phyloP scores from a whole-genome alignment of 179 eudicot genomes.

The Monotropa hypopitys region DNA sequence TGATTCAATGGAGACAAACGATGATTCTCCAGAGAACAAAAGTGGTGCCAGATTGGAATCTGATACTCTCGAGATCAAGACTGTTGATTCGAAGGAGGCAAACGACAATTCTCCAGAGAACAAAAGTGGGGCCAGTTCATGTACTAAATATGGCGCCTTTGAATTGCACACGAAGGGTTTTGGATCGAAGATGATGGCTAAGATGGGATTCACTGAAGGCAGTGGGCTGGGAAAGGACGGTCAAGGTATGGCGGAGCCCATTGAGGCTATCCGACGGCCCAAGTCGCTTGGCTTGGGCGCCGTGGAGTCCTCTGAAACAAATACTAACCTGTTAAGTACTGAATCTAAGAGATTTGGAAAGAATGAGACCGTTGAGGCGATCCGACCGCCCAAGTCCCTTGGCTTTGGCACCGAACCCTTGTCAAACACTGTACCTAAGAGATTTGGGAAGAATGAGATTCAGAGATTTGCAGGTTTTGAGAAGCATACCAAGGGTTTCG shows the following conservation, averaged over 20 bases:
- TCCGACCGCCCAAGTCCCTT: constrained; percentile 65
- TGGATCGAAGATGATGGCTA: constrained; percentile 96
- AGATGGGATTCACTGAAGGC: constrained; percentile 87
- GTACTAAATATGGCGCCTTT: constrained; percentile 49
- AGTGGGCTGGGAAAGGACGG: constrained; percentile 80
- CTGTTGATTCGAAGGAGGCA: constrained; percentile 14
- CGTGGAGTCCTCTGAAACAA: constrained; percentile 38
- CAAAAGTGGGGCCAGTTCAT: constrained; percentile 18
- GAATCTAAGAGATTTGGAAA: constrained; percentile 11
- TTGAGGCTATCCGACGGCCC: constrained; percentile 68
- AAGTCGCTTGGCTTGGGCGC: constrained; percentile 91
- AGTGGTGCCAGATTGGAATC: constrained; percentile 12
- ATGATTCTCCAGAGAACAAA: constrained; percentile 18
- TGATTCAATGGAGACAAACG: constrained; percentile 17
- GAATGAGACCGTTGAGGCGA: constrained; percentile 37
- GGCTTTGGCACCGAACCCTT: constrained; percentile 61
- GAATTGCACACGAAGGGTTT: constrained; percentile 93
- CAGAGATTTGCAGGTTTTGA: constrained; percentile 51
- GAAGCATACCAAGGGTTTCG: constrained; percentile 90
- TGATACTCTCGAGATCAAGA: constrained; percentile 22
- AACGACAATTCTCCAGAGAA: constrained; percentile 17
- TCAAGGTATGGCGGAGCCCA: constrained; percentile 63
- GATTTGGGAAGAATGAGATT: constrained; percentile 8
- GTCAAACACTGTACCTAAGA: constrained; percentile 11
- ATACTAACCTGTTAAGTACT: constrained; percentile 17